These are phyloP conservation scores for Nemania abortiva DNA, from an alignment of 2,329 filamentous ascomycete genomes.

Conservation along the genomic window DNA sequence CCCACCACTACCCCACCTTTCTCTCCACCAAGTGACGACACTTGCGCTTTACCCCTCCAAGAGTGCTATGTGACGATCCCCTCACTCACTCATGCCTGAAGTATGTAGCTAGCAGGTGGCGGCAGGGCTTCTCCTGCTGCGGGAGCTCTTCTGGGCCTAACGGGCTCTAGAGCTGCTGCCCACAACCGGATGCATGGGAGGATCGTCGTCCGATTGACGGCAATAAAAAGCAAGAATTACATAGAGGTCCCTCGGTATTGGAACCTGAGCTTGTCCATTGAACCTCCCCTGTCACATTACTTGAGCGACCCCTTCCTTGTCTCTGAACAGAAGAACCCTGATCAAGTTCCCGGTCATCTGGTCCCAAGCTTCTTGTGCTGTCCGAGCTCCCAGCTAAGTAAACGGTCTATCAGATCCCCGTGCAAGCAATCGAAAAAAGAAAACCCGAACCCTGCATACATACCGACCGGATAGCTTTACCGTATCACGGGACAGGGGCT, in stretches of 20 bases:
- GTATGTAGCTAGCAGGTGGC: neutral
- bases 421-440: neutral
- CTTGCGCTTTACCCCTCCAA: constrained; percentile 35
- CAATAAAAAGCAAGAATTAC: constrained; percentile 14
- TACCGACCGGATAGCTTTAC: constrained; percentile 22
- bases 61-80: constrained; percentile 28
- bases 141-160: constrained; percentile 5
- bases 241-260: neutral
- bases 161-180: neutral
- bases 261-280: neutral
- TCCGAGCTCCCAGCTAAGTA: neutral
- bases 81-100: neutral
- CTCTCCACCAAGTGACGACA: constrained; percentile 36
- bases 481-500: constrained; percentile 27
- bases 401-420: neutral
- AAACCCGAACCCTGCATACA: constrained; percentile 22
- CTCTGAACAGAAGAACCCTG: neutral
- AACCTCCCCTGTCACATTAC: constrained; percentile 14
- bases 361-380: neutral
- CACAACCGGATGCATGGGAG: neutral
- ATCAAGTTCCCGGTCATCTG: constrained; percentile 13
- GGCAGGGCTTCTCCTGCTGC: constrained; percentile 19
- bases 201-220: neutral
- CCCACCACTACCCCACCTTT: constrained; percentile 33
- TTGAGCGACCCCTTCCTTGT: constrained; percentile 8